Base-by-base conservation (phyloP, 2,329 filamentous ascomycete species). In the Ophiostoma australiae region DNA sequence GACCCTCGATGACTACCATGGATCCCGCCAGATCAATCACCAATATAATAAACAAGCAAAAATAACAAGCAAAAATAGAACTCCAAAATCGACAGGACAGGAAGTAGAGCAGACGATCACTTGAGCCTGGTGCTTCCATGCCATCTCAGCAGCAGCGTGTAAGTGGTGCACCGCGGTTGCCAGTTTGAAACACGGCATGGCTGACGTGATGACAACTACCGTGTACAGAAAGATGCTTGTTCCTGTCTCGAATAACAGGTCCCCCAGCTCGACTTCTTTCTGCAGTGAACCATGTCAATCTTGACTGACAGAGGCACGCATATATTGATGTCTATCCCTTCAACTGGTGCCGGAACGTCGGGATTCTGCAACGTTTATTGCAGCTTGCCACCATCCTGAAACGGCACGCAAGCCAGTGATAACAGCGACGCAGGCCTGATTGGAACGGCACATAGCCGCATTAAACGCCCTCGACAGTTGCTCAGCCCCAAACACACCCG, bases 401-500 rank as follows among this genome's bases (percentile, higher is more conserved):
- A 58, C 23, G 15, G 17, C 44, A 20, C 17, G 27, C 27, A 7
- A 48, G 44, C 20, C 20, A n/a, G 17, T 20, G 11, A 7, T 20
- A 6, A n/a, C 44, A 20, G 17, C 17, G 44, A 7, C n/a, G 20
- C 44, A n/a, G 20, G 17, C 17, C 17, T 17, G n/a, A 58, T 13
- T 27, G 15, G 10, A 4, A 58, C 52, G 4, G 3, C 23, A 23
- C 5, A 27, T 17, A 11, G 52, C 5, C 4, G 52, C 52, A 58
- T 58, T 58, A 58, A 58, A 31, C 52, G 11, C 52, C 8, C 52
- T 27, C 52, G 10, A 58, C 52, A 27, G n/a, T 27, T 58, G 52
- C 52, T 58, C 52, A 58, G 52, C 52, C 52, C 52, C 52, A 58
- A 58, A 58, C 52, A 55, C 48, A 27, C 52, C n/a, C 23, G 52